Conservation (phyloP, 1,139 yeast genomes). For the Meyerozyma guilliermondii region DNA sequence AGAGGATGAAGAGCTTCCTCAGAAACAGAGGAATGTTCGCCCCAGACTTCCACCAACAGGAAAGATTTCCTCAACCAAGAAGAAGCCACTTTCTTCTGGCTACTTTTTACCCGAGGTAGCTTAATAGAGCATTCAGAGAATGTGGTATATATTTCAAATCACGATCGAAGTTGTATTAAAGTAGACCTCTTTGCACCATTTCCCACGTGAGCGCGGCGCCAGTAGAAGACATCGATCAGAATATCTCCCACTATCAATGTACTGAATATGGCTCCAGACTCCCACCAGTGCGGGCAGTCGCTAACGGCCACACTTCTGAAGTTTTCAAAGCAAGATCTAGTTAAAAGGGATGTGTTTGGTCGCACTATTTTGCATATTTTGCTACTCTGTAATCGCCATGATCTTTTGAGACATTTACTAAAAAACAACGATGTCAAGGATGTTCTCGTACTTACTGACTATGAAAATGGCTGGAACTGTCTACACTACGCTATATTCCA, state of each 20-base stretch:
- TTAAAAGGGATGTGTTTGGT: constrained; percentile 66
- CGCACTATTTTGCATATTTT: constrained; percentile 61
- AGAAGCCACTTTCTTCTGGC: constrained; percentile 49
- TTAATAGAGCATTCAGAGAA: too few species aligned
- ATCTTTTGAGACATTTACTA: constrained; percentile 42
- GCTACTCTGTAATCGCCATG: constrained; percentile 47
- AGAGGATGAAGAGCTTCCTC: constrained; percentile 81
- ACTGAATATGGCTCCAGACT: constrained; percentile 2
- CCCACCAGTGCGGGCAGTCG: constrained; percentile 1
- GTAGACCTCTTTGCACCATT: neutral
- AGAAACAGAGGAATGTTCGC: constrained; percentile 71
- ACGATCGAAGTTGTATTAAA: neutral
- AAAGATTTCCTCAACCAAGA: constrained; percentile 68
- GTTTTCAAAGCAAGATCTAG: constrained; percentile 38
- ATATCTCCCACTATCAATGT: neutral
- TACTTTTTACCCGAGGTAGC: constrained; percentile 34
- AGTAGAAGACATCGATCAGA: neutral
- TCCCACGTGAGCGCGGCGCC: constrained; percentile 2
- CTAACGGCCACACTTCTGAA: constrained; percentile 16
- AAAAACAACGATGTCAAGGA: constrained; percentile 36
- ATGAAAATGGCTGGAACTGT: constrained; percentile 82
- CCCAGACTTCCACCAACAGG: constrained; percentile 94
- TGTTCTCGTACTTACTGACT: constrained; percentile 47
- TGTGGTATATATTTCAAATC: neutral
- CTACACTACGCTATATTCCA: constrained; percentile 63